phyloP scores from a whole-genome alignment of 2,329 filamentous ascomycete species.

The Fusarium sp. region DNA sequence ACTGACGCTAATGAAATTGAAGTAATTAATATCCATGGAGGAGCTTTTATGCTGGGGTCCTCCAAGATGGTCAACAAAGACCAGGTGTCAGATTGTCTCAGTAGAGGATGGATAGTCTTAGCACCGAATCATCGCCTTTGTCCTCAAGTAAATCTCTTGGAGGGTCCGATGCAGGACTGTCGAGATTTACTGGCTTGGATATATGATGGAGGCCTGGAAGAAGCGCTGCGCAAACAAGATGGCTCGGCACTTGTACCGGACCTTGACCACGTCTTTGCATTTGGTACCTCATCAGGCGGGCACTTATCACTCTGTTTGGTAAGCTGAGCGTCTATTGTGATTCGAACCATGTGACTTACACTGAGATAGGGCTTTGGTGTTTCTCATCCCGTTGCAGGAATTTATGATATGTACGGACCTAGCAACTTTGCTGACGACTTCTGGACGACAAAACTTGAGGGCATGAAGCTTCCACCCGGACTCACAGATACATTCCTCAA shows the following conservation, averaged over 20 bases:
- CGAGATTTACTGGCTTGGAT: constrained; percentile 1
- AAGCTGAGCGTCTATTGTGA: accelerated
- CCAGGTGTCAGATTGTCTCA: not conserved
- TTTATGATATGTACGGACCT: not conserved
- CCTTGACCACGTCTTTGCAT: constrained; percentile 3
- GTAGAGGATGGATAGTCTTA: not conserved
- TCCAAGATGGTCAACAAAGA: constrained; percentile 14
- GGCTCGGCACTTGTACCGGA: not conserved
- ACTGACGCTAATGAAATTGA: accelerated
- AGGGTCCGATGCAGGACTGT: constrained; percentile 6
- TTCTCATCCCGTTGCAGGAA: not conserved
- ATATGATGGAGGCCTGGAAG: not conserved
- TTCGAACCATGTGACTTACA: accelerated
- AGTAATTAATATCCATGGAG: constrained; percentile 10
- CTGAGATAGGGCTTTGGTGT: not conserved
- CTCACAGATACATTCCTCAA: not conserved
- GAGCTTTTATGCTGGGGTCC: constrained; percentile 11
- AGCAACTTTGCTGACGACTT: not conserved
- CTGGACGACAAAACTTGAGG: not conserved
- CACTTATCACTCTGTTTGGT: not conserved
- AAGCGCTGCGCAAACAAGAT: not conserved
- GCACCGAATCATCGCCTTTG: constrained; percentile 3
- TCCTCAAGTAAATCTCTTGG: not conserved
- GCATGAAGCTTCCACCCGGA: not conserved
- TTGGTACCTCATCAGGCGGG: constrained; percentile 2